These are phyloP conservation scores for Ustilago hordei DNA, from an alignment of 1,284 basidiomycete genomes.

Conservation along the genomic window DNA sequence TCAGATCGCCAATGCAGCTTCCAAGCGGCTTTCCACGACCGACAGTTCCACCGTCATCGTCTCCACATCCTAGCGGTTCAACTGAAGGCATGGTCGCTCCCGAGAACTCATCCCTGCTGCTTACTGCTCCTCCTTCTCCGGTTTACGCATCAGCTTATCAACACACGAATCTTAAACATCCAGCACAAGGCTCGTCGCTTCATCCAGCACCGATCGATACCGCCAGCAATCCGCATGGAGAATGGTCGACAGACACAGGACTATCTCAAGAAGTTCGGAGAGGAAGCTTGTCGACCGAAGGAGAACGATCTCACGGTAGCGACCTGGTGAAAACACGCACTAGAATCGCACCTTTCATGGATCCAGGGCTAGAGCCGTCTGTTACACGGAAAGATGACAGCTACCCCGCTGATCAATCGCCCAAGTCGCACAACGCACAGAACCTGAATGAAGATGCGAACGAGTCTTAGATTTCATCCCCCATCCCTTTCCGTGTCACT, in stretches of 20 bases:
- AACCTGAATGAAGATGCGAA: neutral
- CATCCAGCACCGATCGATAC: neutral
- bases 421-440: neutral
- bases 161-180: neutral
- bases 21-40: neutral
- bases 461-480: neutral
- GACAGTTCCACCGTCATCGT: neutral
- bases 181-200: neutral
- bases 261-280: neutral
- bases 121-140: neutral
- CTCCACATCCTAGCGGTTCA: neutral
- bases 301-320: neutral
- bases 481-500: too few relatives aligned
- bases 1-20: neutral
- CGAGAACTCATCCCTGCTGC: neutral
- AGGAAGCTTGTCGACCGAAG: conserved; percentile 6
- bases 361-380: neutral
- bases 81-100: neutral
- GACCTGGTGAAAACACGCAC: neutral
- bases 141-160: neutral
- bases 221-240: neutral
- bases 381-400: neutral
- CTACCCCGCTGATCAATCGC: neutral
- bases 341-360: neutral
- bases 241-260: neutral